Base-by-base conservation (phyloP, 768 basidiomycete species). In the Leucocoprinus leucothites region DNA sequence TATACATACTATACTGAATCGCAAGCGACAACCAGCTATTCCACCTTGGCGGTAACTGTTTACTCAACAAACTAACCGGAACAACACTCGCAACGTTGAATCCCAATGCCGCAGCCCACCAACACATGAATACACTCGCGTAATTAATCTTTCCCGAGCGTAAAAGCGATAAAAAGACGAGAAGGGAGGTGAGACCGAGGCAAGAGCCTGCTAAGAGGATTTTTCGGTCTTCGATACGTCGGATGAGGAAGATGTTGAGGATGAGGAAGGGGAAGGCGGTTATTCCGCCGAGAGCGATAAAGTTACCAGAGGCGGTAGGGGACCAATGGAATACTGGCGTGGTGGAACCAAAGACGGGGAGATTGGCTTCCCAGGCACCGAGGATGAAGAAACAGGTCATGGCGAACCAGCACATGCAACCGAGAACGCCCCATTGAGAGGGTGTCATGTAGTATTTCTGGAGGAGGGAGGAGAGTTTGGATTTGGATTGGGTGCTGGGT, bases 301-400 rank as follows among this genome's bases (percentile, higher is more conserved):
- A 82, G 67, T 86, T 86, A 3, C 84, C 87, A 2, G 85, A 81
- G 18, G 75, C 74, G 60, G 79, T 85, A 1, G 84, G 85, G 14
- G 79, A 76, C 74, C 80, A 86, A 61, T 75, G 66, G 63, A 86
- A 55, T 55, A 48, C 38, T 38, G 54, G 78, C 11, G 61, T 65
- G 22, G 60, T 62, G 48, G 78, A 74, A 18, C 80, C 77, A 62
- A 80, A 86, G 54, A 86, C 76, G 38, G 84, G 85, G 51, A 87
- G 78, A 66, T 85, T 85, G 48, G 81, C 71, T 67, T 88, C 85
- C 84, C 83, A 86, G 14, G 80, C 78, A 9, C 83, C 84, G 53
- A 87, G 80, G 63, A 86, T 74, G 68, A 87, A 85, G 73, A 86
- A 87, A 66, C 78, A 84, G 21, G 81, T 74, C 80, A 84, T 84